Evolutionary conservation across 2,329 filamentous ascomycete genomes (phyloP), one percentile per base, ranked within the genome.

Genomic region (Scytalidium sp.): DNA sequence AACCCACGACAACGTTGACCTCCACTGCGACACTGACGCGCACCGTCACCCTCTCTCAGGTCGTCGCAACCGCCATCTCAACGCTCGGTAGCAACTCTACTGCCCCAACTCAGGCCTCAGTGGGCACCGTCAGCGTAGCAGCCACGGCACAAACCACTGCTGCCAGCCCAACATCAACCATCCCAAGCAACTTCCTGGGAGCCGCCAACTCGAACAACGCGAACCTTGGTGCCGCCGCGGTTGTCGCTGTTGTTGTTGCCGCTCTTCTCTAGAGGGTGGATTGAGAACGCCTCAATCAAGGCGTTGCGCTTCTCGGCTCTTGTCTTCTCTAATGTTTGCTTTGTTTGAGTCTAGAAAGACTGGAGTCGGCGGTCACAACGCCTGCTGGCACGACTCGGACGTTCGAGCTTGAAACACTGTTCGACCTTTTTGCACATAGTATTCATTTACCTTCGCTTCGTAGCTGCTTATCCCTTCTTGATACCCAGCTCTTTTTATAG

Each of bases 221-320:
- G 45, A 70, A 72, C 42, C 60, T 79, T 11, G 74, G 72, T 27
- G 58, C 78, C 36, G 75, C 72, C n/a, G 78, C 74, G 46, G 60
- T 79, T 42, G 72, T 72, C 41, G 78, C 76, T 47, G 71, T 79
- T 57, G 61, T 76, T n/a, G 70, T 70, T 43, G 73, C 73, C 15
- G 75, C 71, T n/a, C 55, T 83, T 50, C 65, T 83, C 62, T 83
- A 79, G n/a, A 72, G 50, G 5, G 32, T n/a, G n/a, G n/a, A n/a
- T n/a, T n/a, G n/a, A n/a, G n/a, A n/a, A n/a, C n/a, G n/a, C n/a
- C n/a, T n/a, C n/a, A n/a, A n/a, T n/a, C n/a, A n/a, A n/a, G n/a
- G n/a, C n/a, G n/a, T n/a, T n/a, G n/a, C n/a, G n/a, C n/a, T n/a
- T n/a, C n/a, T n/a, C n/a, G n/a, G n/a, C n/a, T n/a, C n/a, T n/a